phyloP scores from a whole-genome alignment of 768 basidiomycete species.

The Xanthoconium stramineum region DNA sequence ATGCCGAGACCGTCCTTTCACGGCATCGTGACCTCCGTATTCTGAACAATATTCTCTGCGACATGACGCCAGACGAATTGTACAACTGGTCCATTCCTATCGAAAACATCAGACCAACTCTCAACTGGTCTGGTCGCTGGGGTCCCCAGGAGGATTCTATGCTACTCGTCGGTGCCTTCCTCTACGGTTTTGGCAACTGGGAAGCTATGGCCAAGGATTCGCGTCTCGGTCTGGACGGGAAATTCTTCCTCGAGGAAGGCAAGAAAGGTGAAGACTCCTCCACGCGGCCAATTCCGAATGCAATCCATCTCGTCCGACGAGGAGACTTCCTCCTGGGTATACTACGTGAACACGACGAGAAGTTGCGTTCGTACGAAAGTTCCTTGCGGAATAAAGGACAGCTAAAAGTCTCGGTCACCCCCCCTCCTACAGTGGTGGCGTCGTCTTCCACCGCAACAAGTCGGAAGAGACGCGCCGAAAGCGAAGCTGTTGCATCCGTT shows the following conservation, averaged over 20 bases:
- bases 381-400: constrained; percentile 70
- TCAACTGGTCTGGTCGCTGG: constrained; percentile 98
- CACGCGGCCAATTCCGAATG: constrained; percentile 89
- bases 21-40: constrained; percentile 87
- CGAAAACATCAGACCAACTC: constrained; percentile 89
- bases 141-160: constrained; percentile 88
- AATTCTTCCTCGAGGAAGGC: constrained; percentile 97
- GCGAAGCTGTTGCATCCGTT: constrained; percentile 78
- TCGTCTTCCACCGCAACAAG: constrained; percentile 59
- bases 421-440: constrained; percentile 67
- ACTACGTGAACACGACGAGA: constrained; percentile 85
- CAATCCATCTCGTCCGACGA: constrained; percentile 95
- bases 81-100: constrained; percentile 87
- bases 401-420: constrained; percentile 69
- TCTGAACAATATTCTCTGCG: constrained; percentile 73
- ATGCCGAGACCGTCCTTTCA: constrained; percentile 94
- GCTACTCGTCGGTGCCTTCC: constrained; percentile 89
- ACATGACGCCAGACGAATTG: constrained; percentile 58
- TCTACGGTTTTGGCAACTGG: constrained; percentile 97
- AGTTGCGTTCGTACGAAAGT: constrained; percentile 83
- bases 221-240: constrained; percentile 78
- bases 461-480: constrained; percentile 77
- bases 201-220: constrained; percentile 90
- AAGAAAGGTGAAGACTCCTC: constrained; percentile 89
- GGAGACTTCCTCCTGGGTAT: constrained; percentile 90